Percentiles rank a stretch among this genome's conserved stretches.
phyloP scores from a whole-genome alignment of 441 rosid genomes.

The Breynia disticha region DNA sequence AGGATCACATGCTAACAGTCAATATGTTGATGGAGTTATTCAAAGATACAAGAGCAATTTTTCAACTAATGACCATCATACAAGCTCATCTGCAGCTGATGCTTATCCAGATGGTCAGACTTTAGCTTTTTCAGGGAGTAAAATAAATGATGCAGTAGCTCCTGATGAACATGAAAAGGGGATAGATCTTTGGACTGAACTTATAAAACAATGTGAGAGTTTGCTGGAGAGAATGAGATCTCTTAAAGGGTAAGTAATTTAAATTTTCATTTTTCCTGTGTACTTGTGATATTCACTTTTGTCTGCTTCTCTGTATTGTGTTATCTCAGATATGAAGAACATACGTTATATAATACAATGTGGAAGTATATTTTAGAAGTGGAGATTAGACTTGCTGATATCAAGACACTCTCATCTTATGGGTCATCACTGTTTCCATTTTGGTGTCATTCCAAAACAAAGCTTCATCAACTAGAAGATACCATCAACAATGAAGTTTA shows the following conservation, averaged over 20 bases:
- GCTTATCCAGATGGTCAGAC: slow-evolving; percentile 19
- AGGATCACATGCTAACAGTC: slow-evolving; percentile 18
- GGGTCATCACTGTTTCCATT: slow-evolving; percentile 57
- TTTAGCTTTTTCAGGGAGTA: slow-evolving; percentile 17
- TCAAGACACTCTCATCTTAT: slow-evolving; percentile 47
- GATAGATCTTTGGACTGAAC: slow-evolving; percentile 35
- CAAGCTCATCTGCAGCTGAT: slow-evolving; percentile 21
- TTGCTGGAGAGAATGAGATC: slow-evolving; percentile 72
- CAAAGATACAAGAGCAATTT: slow-evolving; percentile 24
- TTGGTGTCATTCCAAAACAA: slow-evolving; percentile 75
- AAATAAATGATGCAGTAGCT: slow-evolving; percentile 16
- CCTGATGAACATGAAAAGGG: slow-evolving; percentile 23
- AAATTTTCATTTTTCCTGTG: slow-evolving; percentile 9
- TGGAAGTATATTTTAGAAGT: slow-evolving; percentile 54
- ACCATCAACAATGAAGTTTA: slow-evolving; percentile 50
- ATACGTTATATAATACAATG: slow-evolving; percentile 39
- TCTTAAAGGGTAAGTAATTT: slow-evolving; percentile 52
- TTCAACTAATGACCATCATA: slow-evolving; percentile 23
- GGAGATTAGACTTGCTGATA: slow-evolving; percentile 76
- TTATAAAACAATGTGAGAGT: slow-evolving; percentile 43
- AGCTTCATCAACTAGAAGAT: slow-evolving; percentile 62
- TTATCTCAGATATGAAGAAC: slow-evolving; percentile 46
- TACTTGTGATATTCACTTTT: no score
- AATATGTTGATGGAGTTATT: slow-evolving; percentile 21
- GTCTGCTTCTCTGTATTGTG: not conserved